phyloP scores from a whole-genome alignment of 2,329 filamentous ascomycete genomes.

The Colletotrichum endophyticum region DNA sequence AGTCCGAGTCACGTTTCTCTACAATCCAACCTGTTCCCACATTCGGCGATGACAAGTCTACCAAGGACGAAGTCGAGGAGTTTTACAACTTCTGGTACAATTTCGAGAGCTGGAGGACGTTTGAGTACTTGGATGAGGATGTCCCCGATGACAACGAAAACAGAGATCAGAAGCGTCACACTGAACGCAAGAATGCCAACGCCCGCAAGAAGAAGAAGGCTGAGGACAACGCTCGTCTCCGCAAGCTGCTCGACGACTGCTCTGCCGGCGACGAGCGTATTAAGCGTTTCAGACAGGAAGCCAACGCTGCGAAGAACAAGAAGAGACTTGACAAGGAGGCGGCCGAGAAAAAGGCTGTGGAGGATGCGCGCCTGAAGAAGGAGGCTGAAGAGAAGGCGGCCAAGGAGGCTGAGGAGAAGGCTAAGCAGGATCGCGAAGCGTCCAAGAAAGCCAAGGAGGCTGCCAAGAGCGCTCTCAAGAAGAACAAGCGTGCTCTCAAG shows the following conservation, averaged over 20 bases:
- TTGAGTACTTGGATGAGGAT: conserved; percentile 98
- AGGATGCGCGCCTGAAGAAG: conserved; percentile 85
- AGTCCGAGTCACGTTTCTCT: conserved; percentile 91
- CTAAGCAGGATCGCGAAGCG: conserved; percentile 83
- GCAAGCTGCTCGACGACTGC: conserved; percentile 87
- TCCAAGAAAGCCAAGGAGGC: conserved; percentile 98
- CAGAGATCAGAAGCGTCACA: conserved; percentile 97
- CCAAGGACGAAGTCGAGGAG: conserved; percentile 86
- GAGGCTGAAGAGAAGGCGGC: conserved; percentile 80
- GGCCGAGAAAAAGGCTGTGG: conserved; percentile 83
- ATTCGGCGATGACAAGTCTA: conserved; percentile 83
- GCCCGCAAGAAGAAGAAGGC: conserved; percentile 99
- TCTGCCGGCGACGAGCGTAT: conserved; percentile 90
- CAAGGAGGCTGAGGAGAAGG: conserved; percentile 84
- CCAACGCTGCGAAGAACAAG: conserved; percentile 95
- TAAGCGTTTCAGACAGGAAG: conserved; percentile 94
- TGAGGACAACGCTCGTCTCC: conserved; percentile 90
- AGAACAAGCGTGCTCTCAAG: conserved; percentile 99
- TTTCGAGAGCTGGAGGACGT: conserved; percentile 97
- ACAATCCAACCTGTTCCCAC: conserved; percentile 86
- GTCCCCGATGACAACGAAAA: conserved; percentile 99
- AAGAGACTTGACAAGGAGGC: conserved; percentile 90
- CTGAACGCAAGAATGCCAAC: conserved; percentile 98
- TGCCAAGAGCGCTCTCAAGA: conserved; percentile 98
- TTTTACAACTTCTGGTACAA: conserved; percentile 99